These are phyloP conservation scores for Puccinellia tenuiflora DNA, from an alignment of 176 grass and related monocot species.

Conservation along the genomic window DNA sequence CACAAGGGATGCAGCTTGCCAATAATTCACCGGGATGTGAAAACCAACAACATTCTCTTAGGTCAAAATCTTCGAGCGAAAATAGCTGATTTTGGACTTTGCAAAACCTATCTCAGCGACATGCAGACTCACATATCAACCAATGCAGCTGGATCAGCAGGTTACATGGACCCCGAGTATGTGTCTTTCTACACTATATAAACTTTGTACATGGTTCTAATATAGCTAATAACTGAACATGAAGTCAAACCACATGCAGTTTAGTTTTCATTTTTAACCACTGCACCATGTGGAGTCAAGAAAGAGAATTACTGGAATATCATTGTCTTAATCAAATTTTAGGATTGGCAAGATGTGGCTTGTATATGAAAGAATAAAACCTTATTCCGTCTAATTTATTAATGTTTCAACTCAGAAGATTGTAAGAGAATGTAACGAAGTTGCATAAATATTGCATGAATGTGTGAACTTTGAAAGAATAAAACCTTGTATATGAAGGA, in stretches of 20 bases:
- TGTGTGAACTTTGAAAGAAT: background rate
- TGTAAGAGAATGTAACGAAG: background rate
- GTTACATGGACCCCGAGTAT: slow-evolving; percentile 53
- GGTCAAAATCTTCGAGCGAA: slow-evolving; percentile 26
- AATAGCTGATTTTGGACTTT: slow-evolving; percentile 42
- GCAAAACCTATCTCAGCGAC: background rate
- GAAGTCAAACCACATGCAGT: background rate
- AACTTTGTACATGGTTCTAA: background rate
- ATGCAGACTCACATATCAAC: background rate
- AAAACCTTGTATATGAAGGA: too few relatives aligned
- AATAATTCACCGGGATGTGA: slow-evolving; percentile 49
- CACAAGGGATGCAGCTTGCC: slow-evolving; percentile 32
- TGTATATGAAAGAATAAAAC: too few relatives aligned
- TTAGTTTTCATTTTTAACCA: background rate
- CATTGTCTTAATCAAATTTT: too few relatives aligned
- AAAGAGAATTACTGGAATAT: too few relatives aligned
- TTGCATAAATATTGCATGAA: background rate
- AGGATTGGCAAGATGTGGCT: too few relatives aligned
- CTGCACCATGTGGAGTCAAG: background rate
- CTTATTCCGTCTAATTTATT: background rate
- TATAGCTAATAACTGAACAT: background rate
- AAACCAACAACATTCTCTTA: slow-evolving; percentile 41
- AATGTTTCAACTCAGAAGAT: background rate
- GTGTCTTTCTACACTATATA: background rate
- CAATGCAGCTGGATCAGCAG: slow-evolving; percentile 10